Conservation (phyloP, 805 yeast species). For the Metschnikowia proteae region DNA sequence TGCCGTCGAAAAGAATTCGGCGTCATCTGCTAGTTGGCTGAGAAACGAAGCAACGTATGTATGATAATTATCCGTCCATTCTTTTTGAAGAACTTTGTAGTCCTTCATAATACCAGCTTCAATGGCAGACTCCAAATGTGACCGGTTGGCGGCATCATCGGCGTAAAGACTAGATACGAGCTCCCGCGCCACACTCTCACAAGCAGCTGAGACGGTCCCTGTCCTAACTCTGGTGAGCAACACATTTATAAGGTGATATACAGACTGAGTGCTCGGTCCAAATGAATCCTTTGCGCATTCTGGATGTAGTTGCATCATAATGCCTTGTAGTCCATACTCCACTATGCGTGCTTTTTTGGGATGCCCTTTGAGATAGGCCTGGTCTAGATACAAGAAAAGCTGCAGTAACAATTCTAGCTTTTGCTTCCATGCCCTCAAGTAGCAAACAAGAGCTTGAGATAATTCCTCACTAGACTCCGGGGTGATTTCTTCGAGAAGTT, state of each 20-base stretch:
- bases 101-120: constrained; percentile 12
- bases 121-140: constrained; percentile 14
- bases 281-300: background rate
- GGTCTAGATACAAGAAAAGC: constrained; percentile 35
- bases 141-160: constrained; percentile 17
- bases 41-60: constrained; percentile 13
- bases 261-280: background rate
- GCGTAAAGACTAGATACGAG: constrained; percentile 1
- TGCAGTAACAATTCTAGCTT: constrained; percentile 24
- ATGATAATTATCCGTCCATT: constrained; percentile 16
- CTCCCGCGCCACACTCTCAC: background rate
- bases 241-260: background rate
- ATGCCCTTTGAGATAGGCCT: constrained; percentile 32
- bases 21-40: constrained; percentile 9
- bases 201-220: background rate
- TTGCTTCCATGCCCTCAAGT: constrained; percentile 23
- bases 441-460: constrained; percentile 12
- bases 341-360: constrained; percentile 26
- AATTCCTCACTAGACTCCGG: background rate
- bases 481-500: constrained; percentile 1
- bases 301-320: background rate
- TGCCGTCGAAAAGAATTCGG: constrained; percentile 10
- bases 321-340: constrained; percentile 21
- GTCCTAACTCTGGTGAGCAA: constrained; percentile 1
- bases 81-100: constrained; percentile 15